A percentile compares a stretch with the other conserved stretches of the same genome.
Conservation (phyloP, 352 stramenopile species). For the Phytopythium delawarense region DNA sequence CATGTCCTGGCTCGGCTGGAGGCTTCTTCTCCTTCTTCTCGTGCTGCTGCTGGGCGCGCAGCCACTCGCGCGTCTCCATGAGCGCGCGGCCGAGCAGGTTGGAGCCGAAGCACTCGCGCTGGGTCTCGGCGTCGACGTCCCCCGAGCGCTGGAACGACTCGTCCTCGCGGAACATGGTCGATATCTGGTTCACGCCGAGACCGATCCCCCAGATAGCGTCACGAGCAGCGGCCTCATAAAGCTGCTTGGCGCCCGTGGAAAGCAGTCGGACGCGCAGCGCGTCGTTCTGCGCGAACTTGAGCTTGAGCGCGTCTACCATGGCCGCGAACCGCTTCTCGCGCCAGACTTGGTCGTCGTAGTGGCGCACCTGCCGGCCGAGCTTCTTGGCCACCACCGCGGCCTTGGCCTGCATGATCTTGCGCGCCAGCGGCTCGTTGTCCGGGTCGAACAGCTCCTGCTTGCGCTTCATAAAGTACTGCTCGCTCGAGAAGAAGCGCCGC, state of each 20-base stretch:
- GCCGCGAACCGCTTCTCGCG: constrained; percentile 26
- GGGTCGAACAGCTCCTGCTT: constrained; percentile 68
- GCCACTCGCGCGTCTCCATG: constrained; percentile 42
- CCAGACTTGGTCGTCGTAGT: constrained; percentile 56
- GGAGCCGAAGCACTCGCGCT: constrained; percentile 33
- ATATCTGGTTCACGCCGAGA: constrained; percentile 32
- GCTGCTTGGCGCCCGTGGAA: constrained; percentile 31
- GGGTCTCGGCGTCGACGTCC: constrained; percentile 27
- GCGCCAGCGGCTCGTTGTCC: constrained; percentile 30
- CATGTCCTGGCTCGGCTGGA: too few species aligned
- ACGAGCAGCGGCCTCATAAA: constrained; percentile 48
- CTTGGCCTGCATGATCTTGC: constrained; percentile 45
- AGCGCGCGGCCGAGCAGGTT: constrained; percentile 58
- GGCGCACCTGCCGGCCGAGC: constrained; percentile 42
- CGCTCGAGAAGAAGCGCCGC: constrained; percentile 49
- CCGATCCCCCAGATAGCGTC: constrained; percentile 68
- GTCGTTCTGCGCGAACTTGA: constrained; percentile 46
- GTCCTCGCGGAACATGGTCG: constrained; percentile 34
- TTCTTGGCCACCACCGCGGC: constrained; percentile 40
- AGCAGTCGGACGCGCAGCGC: constrained; percentile 30
- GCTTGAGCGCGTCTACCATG: constrained; percentile 61
- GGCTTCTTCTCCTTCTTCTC: too few species aligned
- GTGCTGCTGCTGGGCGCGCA: constrained; percentile 19
- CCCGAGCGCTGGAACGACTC: constrained; percentile 28
- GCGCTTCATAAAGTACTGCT: constrained; percentile 72